phyloP scores from a whole-genome alignment of 169 alveolate species.

The Babesia caballi region DNA sequence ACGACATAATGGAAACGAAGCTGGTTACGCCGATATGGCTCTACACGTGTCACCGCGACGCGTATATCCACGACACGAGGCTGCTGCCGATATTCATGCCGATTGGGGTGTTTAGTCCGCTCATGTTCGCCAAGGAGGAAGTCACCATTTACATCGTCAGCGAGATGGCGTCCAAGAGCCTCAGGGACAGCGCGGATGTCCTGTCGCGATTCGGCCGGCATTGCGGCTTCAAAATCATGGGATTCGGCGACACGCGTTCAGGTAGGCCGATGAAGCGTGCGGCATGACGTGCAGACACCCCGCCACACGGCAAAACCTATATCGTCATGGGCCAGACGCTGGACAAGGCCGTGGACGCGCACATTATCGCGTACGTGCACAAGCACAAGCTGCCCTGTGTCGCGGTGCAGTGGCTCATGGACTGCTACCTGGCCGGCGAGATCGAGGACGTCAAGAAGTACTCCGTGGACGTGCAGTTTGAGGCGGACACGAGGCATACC shows the following conservation, averaged over 20 bases:
- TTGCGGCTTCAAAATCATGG: conserved; percentile 47
- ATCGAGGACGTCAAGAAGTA: conserved; percentile 51
- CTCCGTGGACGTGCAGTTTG: conserved; percentile 26
- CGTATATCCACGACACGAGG: conserved; percentile 21
- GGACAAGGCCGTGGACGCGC: conserved; percentile 34
- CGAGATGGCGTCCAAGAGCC: conserved; percentile 5
- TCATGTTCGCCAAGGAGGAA: conserved; percentile 30
- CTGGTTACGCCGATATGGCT: conserved; percentile 66
- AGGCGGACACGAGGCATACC: not conserved
- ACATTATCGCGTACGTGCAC: not conserved
- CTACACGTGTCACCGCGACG: conserved; percentile 50
- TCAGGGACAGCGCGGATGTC: conserved; percentile 39
- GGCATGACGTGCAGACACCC: not conserved
- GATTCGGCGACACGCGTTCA: not conserved
- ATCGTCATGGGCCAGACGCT: conserved; percentile 23
- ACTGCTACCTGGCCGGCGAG: conserved; percentile 32
- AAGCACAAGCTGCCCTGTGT: conserved; percentile 40
- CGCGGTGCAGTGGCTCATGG: conserved; percentile 51
- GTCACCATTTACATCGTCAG: conserved; percentile 24
- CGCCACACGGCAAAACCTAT: conserved; percentile 25
- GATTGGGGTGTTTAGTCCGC: conserved; percentile 24
- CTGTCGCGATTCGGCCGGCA: conserved; percentile 45
- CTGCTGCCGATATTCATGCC: conserved; percentile 55
- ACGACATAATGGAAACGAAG: conserved; percentile 33
- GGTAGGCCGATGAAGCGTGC: not conserved